phyloP scores from a whole-genome alignment of 2,329 filamentous ascomycete species.

The Podosphaera fusca region DNA sequence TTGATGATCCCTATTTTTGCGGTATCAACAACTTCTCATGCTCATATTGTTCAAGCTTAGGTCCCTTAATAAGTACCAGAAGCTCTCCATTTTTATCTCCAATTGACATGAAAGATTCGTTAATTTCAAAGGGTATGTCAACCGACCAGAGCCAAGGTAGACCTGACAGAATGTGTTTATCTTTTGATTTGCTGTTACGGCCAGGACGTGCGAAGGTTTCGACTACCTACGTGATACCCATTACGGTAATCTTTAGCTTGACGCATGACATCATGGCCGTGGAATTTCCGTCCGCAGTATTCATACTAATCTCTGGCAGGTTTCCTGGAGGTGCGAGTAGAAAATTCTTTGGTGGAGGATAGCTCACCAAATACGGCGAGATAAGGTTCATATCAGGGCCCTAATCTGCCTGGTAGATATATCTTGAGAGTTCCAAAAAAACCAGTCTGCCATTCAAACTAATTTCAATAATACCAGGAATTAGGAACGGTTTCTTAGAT shows the following conservation, averaged over 20 bases:
- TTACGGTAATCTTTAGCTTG: not conserved
- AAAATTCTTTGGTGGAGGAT: not conserved
- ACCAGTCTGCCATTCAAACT: not conserved
- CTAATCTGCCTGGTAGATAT: not conserved
- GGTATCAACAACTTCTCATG: not conserved
- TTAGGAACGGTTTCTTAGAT: not conserved
- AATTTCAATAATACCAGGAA: not conserved
- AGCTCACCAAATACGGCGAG: not conserved
- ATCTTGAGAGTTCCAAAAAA: not conserved
- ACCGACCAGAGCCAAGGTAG: not conserved
- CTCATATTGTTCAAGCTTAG: not conserved
- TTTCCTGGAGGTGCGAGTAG: not conserved
- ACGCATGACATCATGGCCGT: not conserved
- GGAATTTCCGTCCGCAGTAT: not conserved
- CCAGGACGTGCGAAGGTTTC: not conserved
- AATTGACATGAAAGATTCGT: not conserved
- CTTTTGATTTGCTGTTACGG: not conserved
- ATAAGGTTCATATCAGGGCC: not conserved
- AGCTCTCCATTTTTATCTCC: not conserved
- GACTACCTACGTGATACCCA: not conserved
- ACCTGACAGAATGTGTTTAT: not conserved
- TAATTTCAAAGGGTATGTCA: not conserved
- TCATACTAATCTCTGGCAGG: not conserved
- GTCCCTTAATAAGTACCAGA: not conserved
- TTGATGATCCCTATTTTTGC: not conserved